Base-by-base conservation (phyloP, 2,329 filamentous ascomycete genomes). In the Furcasterigmium furcatum region DNA sequence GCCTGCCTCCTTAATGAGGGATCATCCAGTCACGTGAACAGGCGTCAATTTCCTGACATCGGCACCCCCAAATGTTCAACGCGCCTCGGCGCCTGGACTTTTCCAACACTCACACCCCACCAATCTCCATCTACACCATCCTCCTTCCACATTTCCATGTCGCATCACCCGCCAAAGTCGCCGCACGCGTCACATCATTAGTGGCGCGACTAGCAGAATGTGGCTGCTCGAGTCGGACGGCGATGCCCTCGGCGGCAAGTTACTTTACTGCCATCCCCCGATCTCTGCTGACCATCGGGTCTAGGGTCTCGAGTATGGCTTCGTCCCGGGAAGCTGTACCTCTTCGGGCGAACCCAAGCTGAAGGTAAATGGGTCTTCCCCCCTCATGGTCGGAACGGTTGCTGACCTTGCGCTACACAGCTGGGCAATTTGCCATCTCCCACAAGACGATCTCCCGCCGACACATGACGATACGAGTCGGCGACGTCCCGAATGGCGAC, bases 371-470 rank as follows among this genome's bases (percentile, higher is more conserved):
- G 25, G 25, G 7, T 19, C 16, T 41, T 9, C 6, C 7, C 2
- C 14, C 16, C 9, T 24, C 5, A 6, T 5, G 6, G 22, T 27
- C 7, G 7, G 24, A 24, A 34, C n/a, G 4, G 24, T 13, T 2
- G 4, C 9, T 19, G 9, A 25, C n/a, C 20, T 21, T 38, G 10
- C n/a, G 5, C 5, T 32, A 18, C 39, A n/a, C 53, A 88, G 85
- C 80, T 45, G 80, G 81, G 4, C 81, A 79, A 57, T 69, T 88
- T 54, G 82, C 79, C 20, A 87, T 96, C 54, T 80, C 85, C 6
- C 80, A 94, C 58, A 88, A 87, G 58, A 87, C 85, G 1, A 88
- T 99, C 41, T 99, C 94, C 25, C 79, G 92, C 46, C 89, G 94
- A 59, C 94, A 99, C 66, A 71, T 96, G 52, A 84, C 84, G 25